phyloP scores from a whole-genome alignment of 2,329 filamentous ascomycete genomes.

The Colletotrichum navitas region DNA sequence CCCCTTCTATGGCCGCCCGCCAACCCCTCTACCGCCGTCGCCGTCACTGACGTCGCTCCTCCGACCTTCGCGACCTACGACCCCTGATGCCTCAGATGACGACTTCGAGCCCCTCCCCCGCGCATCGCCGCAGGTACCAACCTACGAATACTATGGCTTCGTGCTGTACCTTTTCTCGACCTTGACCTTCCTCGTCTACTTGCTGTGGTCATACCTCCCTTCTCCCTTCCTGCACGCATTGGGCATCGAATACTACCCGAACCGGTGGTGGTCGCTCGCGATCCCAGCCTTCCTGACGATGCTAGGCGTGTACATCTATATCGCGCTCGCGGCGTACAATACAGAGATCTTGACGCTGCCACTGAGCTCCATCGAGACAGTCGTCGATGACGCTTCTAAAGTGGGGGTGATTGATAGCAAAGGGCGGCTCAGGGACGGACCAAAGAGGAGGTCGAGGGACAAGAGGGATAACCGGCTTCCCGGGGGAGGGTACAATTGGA shows the following conservation, averaged over 20 bases:
- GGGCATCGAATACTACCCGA: conserved; percentile 96
- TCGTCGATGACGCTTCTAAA: conserved; percentile 91
- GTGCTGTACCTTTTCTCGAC: conserved; percentile 93
- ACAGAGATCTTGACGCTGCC: conserved; percentile 87
- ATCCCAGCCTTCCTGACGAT: conserved; percentile 92
- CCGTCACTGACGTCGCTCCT: conserved; percentile 93
- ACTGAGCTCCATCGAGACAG: conserved; percentile 83
- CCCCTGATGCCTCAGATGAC: conserved; percentile 90
- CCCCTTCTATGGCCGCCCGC: conserved; percentile 97
- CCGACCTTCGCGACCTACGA: conserved; percentile 90
- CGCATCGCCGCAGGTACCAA: conserved; percentile 93
- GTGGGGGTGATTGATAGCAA: conserved; percentile 84
- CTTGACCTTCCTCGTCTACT: conserved; percentile 79
- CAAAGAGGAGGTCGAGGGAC: conserved; percentile 48
- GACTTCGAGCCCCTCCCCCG: conserved; percentile 84
- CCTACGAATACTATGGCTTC: conserved; percentile 99
- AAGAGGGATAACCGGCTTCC: conserved; percentile 54
- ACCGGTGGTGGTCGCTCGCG: conserved; percentile 97
- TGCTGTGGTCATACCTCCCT: conserved; percentile 90
- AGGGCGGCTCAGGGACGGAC: conserved; percentile 62
- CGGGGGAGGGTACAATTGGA: conserved; percentile 74
- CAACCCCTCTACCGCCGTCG: conserved; percentile 91
- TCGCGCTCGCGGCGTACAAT: conserved; percentile 92
- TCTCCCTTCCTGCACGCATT: conserved; percentile 92
- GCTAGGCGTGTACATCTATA: conserved; percentile 90